Evolutionary conservation across 2,329 filamentous ascomycete genomes (phyloP), one percentile per base, ranked within the genome.

Genomic region (Didymella glomerata): DNA sequence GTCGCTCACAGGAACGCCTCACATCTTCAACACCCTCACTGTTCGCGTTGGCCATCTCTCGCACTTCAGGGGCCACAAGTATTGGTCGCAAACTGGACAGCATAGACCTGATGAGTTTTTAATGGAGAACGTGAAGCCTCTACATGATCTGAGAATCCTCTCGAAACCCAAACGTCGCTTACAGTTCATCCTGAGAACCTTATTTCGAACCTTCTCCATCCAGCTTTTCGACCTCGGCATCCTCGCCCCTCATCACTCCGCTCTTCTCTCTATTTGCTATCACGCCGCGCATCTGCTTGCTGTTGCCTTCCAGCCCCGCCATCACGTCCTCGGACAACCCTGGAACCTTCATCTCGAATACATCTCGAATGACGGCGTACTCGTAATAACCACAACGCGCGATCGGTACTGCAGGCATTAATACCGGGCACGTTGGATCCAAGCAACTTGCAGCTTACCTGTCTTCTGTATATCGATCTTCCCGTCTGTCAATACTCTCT

Each of bases 351-450:
- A 88, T 88, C 48, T 88, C 85, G 73, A 88, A 88, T 1, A 83
- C 82, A 22, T 85, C 80, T 50, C 76, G 75, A 2, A 88, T 77
- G 11, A 85, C 83, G 1, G 82, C 77, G 75, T 88, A 88, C 69
- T 87, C 79, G 66, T 83, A 84, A 69, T 88, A 88, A 16, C 85
- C 85, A 67, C 82, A 86, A 25, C 86, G 74, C 7, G 85, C 86
- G 73, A 88, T 87, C 4, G 85, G 85, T 75, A 80, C 56, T 54
- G 9, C 2, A 3, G 2, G 1, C n/a, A 24, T 58, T 25, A 58
- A 38, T 28, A 36, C 16, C 10, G 20, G 18, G 6, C 9, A 18
- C 16, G 6, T 5, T 16, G n/a, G 5, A 16, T n/a, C 13, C 1
- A 24, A 18, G 5, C 3, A 11, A 25, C 9, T 16, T 45, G 9